phyloP scores from a whole-genome alignment of 2,329 filamentous ascomycete genomes.

The Coleophoma cylindrospora region DNA sequence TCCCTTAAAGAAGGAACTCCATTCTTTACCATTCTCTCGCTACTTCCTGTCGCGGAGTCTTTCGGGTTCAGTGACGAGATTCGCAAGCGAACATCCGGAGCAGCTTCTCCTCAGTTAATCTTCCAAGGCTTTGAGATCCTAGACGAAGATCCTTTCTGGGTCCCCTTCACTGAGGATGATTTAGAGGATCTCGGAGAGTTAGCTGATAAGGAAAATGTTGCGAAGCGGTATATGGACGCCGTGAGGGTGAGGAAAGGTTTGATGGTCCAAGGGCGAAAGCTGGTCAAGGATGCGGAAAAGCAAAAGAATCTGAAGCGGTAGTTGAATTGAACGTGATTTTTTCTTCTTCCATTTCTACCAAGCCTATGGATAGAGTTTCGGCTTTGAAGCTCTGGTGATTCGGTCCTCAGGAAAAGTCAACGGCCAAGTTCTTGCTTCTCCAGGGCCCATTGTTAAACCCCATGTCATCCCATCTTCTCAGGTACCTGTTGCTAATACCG shows the following conservation, averaged over 20 bases:
- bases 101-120: conserved; percentile 86
- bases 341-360: too few relatives aligned
- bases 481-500: too few relatives aligned
- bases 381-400: too few relatives aligned
- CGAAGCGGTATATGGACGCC: conserved; percentile 90
- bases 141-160: conserved; percentile 97
- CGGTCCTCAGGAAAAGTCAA: too few relatives aligned
- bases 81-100: conserved; percentile 85
- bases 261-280: conserved; percentile 69
- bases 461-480: too few relatives aligned
- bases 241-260: conserved; percentile 85
- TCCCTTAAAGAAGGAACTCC: conserved; percentile 91
- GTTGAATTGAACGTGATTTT: neutral
- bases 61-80: conserved; percentile 98
- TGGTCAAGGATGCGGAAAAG: conserved; percentile 89
- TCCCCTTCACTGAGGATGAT: conserved; percentile 93
- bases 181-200: conserved; percentile 92
- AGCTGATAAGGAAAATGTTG: conserved; percentile 91
- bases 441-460: too few relatives aligned
- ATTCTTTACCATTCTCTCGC: conserved; percentile 88
- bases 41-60: conserved; percentile 87
- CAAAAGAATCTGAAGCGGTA: conserved; percentile 65
- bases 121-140: conserved; percentile 91
- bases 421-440: too few relatives aligned
- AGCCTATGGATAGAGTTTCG: too few relatives aligned